These are phyloP conservation scores for Mycena pura DNA, from an alignment of 768 basidiomycete genomes.

Conservation along the genomic window DNA sequence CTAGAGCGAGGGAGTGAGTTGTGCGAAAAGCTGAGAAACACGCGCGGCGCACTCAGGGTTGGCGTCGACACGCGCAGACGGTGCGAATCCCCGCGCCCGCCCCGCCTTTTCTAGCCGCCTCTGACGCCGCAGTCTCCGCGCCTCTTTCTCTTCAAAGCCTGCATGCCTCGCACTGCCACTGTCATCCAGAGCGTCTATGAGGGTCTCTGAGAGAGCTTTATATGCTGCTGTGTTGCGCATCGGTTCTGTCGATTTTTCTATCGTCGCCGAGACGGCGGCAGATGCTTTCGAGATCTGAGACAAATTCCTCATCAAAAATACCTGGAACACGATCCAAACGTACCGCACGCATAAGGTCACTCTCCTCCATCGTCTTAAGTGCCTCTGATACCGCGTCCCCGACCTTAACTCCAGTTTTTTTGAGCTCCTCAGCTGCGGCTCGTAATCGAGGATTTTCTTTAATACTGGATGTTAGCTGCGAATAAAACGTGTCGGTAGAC, in stretches of 20 bases:
- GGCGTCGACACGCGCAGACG: conserved; percentile 60
- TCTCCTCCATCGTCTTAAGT: conserved; percentile 92
- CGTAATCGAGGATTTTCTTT: conserved; percentile 93
- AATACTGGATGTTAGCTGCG: conserved; percentile 87
- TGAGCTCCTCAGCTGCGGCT: conserved; percentile 92
- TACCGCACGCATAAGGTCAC: conserved; percentile 87
- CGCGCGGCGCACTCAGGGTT: conserved; percentile 76
- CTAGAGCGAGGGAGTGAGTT: conserved; percentile 43
- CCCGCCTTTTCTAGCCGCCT: conserved; percentile 87
- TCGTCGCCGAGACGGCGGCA: conserved; percentile 83
- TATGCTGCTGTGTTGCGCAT: conserved; percentile 96
- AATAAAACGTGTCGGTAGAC: conserved; percentile 13
- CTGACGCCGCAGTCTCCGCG: conserved; percentile 80
- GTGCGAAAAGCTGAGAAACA: conserved; percentile 1
- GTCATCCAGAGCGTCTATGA: conserved; percentile 93
- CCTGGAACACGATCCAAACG: conserved; percentile 34
- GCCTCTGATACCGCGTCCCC: conserved; percentile 95
- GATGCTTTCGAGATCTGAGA: conserved; percentile 84
- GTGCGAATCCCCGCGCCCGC: conserved; percentile 63
- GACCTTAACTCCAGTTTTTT: conserved; percentile 87
- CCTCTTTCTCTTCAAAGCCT: conserved; percentile 96
- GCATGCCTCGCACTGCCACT: conserved; percentile 92
- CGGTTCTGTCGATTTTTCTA: conserved; percentile 92
- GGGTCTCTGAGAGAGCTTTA: conserved; percentile 86
- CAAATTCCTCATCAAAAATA: neutral